Conservation (phyloP, 768 basidiomycete species). For the Lentinula boryana region DNA sequence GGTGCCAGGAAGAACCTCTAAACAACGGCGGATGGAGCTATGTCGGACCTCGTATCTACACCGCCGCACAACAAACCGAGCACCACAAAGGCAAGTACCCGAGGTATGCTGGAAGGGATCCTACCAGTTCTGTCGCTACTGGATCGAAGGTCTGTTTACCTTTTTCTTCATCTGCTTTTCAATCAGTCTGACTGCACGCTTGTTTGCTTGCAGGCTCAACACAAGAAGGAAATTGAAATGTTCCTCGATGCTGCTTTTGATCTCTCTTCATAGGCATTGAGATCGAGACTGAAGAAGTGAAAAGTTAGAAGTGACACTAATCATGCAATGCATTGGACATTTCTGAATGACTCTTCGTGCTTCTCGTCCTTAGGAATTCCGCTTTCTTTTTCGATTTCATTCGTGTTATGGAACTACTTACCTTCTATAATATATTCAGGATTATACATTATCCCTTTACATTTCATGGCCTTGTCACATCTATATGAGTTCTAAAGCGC, state of each 20-base stretch:
- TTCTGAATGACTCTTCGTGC: too few relatives aligned
- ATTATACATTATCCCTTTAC: too few relatives aligned
- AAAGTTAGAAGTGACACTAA: neutral
- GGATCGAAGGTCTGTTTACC: constrained; percentile 68
- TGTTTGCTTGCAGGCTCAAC: constrained; percentile 45
- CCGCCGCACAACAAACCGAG: constrained; percentile 85
- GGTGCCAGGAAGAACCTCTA: constrained; percentile 97
- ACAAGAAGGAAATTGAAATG: constrained; percentile 86
- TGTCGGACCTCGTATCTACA: constrained; percentile 87
- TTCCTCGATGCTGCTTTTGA: constrained; percentile 64
- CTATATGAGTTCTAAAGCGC: too few relatives aligned
- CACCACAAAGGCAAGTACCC: constrained; percentile 92
- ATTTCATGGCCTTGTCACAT: too few relatives aligned
- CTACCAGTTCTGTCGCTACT: constrained; percentile 88
- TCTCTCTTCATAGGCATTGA: constrained; percentile 13
- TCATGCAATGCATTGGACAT: too few relatives aligned
- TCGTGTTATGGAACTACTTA: too few relatives aligned
- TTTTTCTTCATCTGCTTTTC: neutral
- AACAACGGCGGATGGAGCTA: constrained; percentile 99
- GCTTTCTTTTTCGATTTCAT: too few relatives aligned
- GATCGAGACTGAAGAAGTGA: neutral
- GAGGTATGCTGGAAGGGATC: constrained; percentile 86
- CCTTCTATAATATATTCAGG: too few relatives aligned
- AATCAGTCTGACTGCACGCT: constrained; percentile 13
- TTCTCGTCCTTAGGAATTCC: too few relatives aligned